Evolutionary conservation across 2,329 filamentous ascomycete genomes (phyloP), one percentile per base, ranked within the genome.

Genomic region (Xenoacremonium recifei): DNA sequence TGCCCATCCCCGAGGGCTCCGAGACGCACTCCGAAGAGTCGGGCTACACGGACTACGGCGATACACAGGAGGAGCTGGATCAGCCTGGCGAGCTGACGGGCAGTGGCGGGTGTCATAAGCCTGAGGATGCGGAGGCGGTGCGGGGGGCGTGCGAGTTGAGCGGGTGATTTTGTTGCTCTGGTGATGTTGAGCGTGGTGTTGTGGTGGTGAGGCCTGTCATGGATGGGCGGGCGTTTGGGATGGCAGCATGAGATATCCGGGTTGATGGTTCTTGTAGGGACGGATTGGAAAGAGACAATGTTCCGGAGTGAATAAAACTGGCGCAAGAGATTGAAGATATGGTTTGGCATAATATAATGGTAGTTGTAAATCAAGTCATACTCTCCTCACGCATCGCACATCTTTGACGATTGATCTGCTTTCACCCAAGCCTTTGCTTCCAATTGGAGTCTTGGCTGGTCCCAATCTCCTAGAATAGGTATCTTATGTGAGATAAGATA

Each of bases 1-100:
- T 86, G 15, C 78, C 82, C 23, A 85, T 87, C 48, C 83, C 84
- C 3, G 80, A 84, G 53, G 77, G 80, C 9, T 75, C 73, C 20
- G 79, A 84, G 64, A 62, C 67, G 5, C 75, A 77, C 58, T 72
- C 75, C 12, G 79, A 78, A 44, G 75, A 78, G 42, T 77, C 77
- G 3, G 62, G 54, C 5, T 61, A 57, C 30, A 69, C 66, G 11
- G 67, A 69, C 11, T 77, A 75, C 45, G 62, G 70, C 30, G 53
- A 55, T 13, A 60, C 61, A 6, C 72, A 76, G 53, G 72, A 75
- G 48, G 49, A 59, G 12, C 64, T 77, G 5, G 75, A 78, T 46
- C 71, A 77, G 49, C 73, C 74, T 7, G 59, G 55, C 4, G 59
- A 63, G 33, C 54, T 72, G 35, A 55, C 54, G 7, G 66, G 69